phyloP scores from a whole-genome alignment of 1,284 basidiomycete genomes.

The Rhodotorula sp. region DNA sequence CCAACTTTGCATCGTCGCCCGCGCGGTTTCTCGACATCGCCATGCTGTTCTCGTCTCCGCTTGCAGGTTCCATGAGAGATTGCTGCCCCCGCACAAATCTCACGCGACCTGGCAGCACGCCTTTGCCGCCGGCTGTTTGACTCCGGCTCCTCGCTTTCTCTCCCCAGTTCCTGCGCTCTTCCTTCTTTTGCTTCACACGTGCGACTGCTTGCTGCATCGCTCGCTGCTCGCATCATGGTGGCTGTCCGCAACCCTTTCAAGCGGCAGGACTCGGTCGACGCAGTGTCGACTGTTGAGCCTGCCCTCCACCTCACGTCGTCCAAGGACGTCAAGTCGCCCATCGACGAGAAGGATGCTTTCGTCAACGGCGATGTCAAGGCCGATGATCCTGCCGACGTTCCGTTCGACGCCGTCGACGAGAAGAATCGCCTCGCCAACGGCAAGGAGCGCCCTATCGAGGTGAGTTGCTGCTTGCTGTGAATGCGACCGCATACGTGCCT shows the following conservation, averaged over 20 bases:
- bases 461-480: background rate
- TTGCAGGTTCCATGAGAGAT: too few species aligned
- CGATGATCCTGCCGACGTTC: slow-evolving; percentile 1
- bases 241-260: slow-evolving; percentile 31
- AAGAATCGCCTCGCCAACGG: slow-evolving; percentile 37
- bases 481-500: background rate
- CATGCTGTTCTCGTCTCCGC: too few species aligned
- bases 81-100: background rate
- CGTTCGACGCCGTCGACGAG: slow-evolving; percentile 11
- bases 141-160: background rate
- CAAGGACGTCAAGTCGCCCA: slow-evolving; percentile 6
- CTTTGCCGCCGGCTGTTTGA: too few species aligned
- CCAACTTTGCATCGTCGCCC: too few species aligned
- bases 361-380: background rate
- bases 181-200: background rate
- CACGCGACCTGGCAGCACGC: too few species aligned
- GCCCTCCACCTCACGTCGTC: slow-evolving; percentile 6
- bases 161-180: background rate
- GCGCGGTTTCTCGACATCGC: too few species aligned
- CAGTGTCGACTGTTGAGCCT: slow-evolving; percentile 2
- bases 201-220: background rate
- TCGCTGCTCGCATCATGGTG: slow-evolving; percentile 13
- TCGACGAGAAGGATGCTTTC: slow-evolving; percentile 22
- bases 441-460: slow-evolving; percentile 41
- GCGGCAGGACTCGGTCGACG: slow-evolving; percentile 31